Conservation (phyloP, 2,329 filamentous ascomycete genomes). For the Fusarium sp. region DNA sequence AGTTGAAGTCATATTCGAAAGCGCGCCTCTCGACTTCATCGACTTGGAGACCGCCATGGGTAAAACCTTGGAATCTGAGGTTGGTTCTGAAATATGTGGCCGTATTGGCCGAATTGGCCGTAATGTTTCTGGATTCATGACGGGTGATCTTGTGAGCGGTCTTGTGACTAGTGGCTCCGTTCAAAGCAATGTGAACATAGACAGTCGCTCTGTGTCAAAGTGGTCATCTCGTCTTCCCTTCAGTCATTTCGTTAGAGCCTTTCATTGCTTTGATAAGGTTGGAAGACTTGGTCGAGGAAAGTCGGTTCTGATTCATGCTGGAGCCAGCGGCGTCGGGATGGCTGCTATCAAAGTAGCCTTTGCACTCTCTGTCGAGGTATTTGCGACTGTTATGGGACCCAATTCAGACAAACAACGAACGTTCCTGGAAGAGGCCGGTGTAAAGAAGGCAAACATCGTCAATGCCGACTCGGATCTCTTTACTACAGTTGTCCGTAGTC, state of each 20-base stretch:
- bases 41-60: slow-evolving; percentile 52
- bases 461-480: slow-evolving; percentile 48
- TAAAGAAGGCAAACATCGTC: slow-evolving; percentile 52
- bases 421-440: slow-evolving; percentile 46
- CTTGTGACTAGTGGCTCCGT: slow-evolving; percentile 49
- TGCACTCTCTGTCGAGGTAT: slow-evolving; percentile 51
- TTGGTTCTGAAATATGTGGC: slow-evolving; percentile 56
- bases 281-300: slow-evolving; percentile 42
- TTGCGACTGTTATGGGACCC: slow-evolving; percentile 51
- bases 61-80: slow-evolving; percentile 38
- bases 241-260: slow-evolving; percentile 53
- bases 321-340: slow-evolving; percentile 54
- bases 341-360: slow-evolving; percentile 54
- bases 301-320: slow-evolving; percentile 56
- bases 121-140: slow-evolving; percentile 43
- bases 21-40: slow-evolving; percentile 46
- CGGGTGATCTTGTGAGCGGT: slow-evolving; percentile 55
- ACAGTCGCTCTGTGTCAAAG: slow-evolving; percentile 50
- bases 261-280: slow-evolving; percentile 52
- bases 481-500: slow-evolving; percentile 43
- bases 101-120: slow-evolving; percentile 48
- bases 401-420: slow-evolving; percentile 47
- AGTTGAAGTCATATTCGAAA: slow-evolving; percentile 53
- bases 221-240: slow-evolving; percentile 45
- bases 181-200: slow-evolving; percentile 46